phyloP scores from a whole-genome alignment of 768 basidiomycete species.

The Cystofilobasidium ferigula region DNA sequence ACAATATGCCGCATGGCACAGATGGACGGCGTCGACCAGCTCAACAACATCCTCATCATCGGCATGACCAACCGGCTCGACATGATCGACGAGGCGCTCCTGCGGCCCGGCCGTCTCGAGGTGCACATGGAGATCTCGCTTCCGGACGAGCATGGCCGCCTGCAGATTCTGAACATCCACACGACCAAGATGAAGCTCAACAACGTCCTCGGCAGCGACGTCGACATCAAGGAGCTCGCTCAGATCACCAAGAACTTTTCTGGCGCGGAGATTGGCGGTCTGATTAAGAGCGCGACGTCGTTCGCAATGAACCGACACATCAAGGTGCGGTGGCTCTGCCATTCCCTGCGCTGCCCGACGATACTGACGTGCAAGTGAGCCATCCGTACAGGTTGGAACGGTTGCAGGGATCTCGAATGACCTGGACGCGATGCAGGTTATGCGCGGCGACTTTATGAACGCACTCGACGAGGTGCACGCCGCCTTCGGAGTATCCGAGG shows the following conservation, averaged over 20 bases:
- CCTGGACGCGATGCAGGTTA: conserved; percentile 83
- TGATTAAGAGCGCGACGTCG: conserved; percentile 96
- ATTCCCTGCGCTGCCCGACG: no score
- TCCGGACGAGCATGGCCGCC: conserved; percentile 82
- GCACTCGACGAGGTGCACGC: conserved; percentile 91
- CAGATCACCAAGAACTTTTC: conserved; percentile 87
- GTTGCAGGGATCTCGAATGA: conserved; percentile 95
- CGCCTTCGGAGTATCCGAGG: conserved; percentile 94
- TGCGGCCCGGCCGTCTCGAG: conserved; percentile 95
- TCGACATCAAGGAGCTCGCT: conserved; percentile 73
- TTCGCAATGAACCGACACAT: conserved; percentile 97
- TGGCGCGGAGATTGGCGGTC: conserved; percentile 87
- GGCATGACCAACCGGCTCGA: conserved; percentile 98
- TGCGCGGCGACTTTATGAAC: conserved; percentile 70
- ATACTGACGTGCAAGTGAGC: no score
- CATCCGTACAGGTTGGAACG: conserved; percentile 82
- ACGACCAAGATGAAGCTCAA: conserved; percentile 88
- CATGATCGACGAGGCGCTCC: conserved; percentile 96
- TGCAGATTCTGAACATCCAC: conserved; percentile 90
- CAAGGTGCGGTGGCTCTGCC: conserved; percentile 46
- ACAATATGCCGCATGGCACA: conserved; percentile 35
- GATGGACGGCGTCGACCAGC: conserved; percentile 99
- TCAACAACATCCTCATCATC: conserved; percentile 98
- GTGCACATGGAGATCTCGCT: conserved; percentile 99
- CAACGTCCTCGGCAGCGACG: conserved; percentile 74